phyloP scores from a whole-genome alignment of 2,329 filamentous ascomycete species.

The Plectosphaerella cucumerina region DNA sequence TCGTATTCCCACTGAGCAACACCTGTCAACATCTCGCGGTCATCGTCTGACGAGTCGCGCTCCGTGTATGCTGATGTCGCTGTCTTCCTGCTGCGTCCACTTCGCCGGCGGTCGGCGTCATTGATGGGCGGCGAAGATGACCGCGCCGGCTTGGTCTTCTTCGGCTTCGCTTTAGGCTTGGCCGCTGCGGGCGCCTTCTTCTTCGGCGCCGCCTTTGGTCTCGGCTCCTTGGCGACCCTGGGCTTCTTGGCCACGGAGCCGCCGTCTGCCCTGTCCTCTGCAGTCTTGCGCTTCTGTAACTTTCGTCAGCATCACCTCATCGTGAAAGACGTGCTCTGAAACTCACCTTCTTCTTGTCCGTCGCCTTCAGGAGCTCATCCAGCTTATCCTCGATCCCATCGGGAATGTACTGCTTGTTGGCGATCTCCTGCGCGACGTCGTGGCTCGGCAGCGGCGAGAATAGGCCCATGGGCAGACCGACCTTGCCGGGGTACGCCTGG shows the following conservation, averaged over 20 bases:
- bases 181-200: conserved; percentile 21
- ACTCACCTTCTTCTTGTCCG: conserved; percentile 70
- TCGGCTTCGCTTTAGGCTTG: conserved; percentile 21
- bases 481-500: conserved; percentile 76
- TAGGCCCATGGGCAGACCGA: conserved; percentile 74
- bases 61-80: conserved; percentile 45
- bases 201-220: conserved; percentile 20
- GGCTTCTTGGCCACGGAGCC: conserved; percentile 36
- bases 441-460: conserved; percentile 74
- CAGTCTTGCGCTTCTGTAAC: conserved; percentile 52
- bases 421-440: conserved; percentile 76
- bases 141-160: conserved; percentile 25
- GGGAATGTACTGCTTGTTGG: conserved; percentile 78
- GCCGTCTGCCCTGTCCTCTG: conserved; percentile 46
- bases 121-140: background rate
- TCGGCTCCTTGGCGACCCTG: conserved; percentile 20
- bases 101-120: conserved; percentile 47
- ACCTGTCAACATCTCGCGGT: conserved; percentile 58
- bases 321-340: background rate
- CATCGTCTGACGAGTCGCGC: conserved; percentile 53
- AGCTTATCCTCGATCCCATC: conserved; percentile 72
- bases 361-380: conserved; percentile 58
- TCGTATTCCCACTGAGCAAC: conserved; percentile 56
- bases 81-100: conserved; percentile 43
- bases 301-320: conserved; percentile 16